Evolutionary conservation across 192 early-diverging fungal genomes (phyloP), one percentile per base, ranked within the genome.

Genomic region (Linderina pennispora): DNA sequence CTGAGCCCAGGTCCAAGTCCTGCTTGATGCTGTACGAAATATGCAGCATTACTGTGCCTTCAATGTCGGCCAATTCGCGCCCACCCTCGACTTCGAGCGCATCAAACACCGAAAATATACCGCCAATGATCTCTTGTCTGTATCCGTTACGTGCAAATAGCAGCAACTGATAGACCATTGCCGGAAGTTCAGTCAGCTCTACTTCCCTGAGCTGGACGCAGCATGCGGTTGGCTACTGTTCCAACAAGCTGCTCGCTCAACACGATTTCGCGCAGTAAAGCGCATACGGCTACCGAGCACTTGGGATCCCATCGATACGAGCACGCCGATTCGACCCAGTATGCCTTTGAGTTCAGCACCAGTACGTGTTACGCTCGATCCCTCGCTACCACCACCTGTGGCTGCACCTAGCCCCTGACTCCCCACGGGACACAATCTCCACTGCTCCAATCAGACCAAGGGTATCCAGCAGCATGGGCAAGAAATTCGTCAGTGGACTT

Each of bases 1-100:
- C 50, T 8, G 50, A 36, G 35, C 66, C 48, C 11, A 64, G 41
- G 50, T 77, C 80, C 55, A 84, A 79, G 58, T 89, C 84, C 58
- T 89, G 86, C 39, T 80, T 82, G 20, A 85, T 75, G 18, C 77
- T 80, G 45, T 82, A 86, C 50, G 70, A 77, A 25, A 89, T 70
- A 44, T 89, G 83, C 37, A 86, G 70, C 55, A 89, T 77, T 8
- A 83, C 80, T 0, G 79, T 82, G 18, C 81, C 84, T 44, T 85
- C 80, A 23, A 80, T 77, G 4, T 72, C 76, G 32, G 65, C 73
- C 26, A 80, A 50, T 54, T 75, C 50, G 35, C 51, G 54, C 44
- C 49, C 49, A 33, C 36, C 35, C 17, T 43, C 53, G 20, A 36
- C 21, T 23, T 83, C 69, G 21, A 80, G 36, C 18, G 47, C 48